Conservation (phyloP, 2,329 filamentous ascomycete genomes). For the Apiospora phragmitis region DNA sequence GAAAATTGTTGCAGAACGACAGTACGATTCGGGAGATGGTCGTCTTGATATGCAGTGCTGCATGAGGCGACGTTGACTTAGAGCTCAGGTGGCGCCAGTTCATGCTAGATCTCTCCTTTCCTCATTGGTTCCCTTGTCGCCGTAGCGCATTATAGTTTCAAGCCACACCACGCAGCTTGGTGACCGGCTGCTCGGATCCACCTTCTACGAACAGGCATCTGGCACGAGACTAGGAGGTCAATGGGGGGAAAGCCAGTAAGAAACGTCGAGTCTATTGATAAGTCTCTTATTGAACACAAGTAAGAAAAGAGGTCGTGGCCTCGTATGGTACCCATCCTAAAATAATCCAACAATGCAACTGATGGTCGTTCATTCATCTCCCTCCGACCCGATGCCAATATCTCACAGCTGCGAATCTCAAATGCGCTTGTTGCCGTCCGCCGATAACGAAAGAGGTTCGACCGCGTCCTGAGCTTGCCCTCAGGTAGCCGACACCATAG, state of each 20-base stretch:
- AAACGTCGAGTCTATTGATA: background rate
- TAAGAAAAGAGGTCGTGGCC: background rate
- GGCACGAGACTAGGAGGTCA: no score
- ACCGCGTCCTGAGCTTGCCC: background rate
- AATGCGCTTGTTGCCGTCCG: background rate
- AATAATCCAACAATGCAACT: background rate
- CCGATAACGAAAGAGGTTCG: background rate
- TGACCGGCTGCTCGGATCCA: background rate
- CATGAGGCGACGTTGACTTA: background rate
- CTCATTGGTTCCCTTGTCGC: background rate
- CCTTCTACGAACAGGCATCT: no score
- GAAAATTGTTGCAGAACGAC: no score
- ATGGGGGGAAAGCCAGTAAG: background rate
- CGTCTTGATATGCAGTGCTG: background rate
- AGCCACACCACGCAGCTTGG: background rate
- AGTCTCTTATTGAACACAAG: background rate
- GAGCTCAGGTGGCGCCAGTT: background rate
- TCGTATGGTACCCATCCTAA: background rate
- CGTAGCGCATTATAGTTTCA: background rate
- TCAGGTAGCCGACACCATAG: background rate
- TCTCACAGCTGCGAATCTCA: background rate
- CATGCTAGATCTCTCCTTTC: background rate
- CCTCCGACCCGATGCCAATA: background rate
- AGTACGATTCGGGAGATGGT: no score
- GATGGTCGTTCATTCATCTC: background rate